Evolutionary conservation across 352 stramenopile species (phyloP).

Genomic region (Globisporangium takayamanum): DNA sequence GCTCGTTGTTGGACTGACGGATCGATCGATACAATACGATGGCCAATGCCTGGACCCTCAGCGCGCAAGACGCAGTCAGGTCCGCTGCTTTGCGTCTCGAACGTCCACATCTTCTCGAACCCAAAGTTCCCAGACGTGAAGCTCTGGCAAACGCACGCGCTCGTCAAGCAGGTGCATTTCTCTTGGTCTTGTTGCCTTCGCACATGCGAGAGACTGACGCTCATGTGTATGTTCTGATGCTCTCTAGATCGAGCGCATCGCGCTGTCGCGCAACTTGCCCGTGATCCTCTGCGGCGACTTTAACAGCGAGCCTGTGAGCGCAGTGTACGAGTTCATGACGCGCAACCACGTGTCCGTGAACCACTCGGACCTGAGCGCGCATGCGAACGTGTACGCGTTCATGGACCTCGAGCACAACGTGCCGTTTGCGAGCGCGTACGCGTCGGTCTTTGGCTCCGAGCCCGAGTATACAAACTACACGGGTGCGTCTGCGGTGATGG

Average conservation of each 20-base stretch:
- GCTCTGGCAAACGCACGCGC: conserved; percentile 93
- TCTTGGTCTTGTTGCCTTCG: neutral
- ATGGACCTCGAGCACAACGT: conserved; percentile 91
- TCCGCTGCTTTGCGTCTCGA: conserved; percentile 91
- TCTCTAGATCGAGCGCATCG: conserved; percentile 64
- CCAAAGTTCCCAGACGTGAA: conserved; percentile 99
- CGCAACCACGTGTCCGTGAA: conserved; percentile 78
- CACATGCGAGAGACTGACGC: too few species aligned
- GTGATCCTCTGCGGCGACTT: conserved; percentile 98
- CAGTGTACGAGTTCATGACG: conserved; percentile 96
- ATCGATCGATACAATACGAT: neutral
- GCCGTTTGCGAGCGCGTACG: conserved; percentile 93
- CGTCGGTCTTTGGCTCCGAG: conserved; percentile 93
- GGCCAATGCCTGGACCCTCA: conserved; percentile 1
- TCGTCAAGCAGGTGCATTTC: conserved; percentile 71
- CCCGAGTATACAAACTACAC: conserved; percentile 99
- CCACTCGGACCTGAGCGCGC: conserved; percentile 87
- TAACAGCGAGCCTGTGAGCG: conserved; percentile 95
- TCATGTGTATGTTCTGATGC: neutral
- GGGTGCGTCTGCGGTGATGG: conserved; percentile 23
- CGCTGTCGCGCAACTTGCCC: conserved; percentile 75
- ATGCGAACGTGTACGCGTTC: conserved; percentile 30
- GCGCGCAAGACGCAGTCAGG: conserved; percentile 43
- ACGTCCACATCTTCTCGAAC: conserved; percentile 99
- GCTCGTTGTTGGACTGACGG: conserved; percentile 6